phyloP scores from a whole-genome alignment of 352 stramenopile genomes.

The Pythium folliculosum region DNA sequence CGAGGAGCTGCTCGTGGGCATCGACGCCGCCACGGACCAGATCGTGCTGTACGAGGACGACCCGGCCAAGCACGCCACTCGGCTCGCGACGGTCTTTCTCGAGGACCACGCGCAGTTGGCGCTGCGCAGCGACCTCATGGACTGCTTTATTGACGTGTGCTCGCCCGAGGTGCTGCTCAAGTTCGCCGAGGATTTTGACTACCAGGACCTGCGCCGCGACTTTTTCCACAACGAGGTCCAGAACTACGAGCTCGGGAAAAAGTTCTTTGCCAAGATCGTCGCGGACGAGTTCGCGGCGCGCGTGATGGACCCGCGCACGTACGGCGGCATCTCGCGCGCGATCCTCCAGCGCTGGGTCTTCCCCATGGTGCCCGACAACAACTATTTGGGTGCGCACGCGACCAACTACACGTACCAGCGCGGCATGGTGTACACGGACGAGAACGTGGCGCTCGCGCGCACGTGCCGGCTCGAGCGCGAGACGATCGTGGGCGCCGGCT shows the following conservation, averaged over 20 bases:
- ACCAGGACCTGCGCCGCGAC: constrained; percentile 93
- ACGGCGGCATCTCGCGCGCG: constrained; percentile 91
- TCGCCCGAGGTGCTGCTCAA: constrained; percentile 97
- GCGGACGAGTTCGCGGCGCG: constrained; percentile 92
- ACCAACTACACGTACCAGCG: constrained; percentile 80
- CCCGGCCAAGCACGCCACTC: constrained; percentile 44
- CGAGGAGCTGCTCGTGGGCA: constrained; percentile 80
- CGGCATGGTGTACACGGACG: constrained; percentile 85
- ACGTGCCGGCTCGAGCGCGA: constrained; percentile 66
- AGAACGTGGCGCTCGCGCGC: constrained; percentile 63
- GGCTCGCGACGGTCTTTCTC: constrained; percentile 72
- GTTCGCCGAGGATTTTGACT: constrained; percentile 99
- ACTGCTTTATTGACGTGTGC: constrained; percentile 98
- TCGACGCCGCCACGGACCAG: constrained; percentile 78
- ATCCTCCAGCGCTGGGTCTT: constrained; percentile 96
- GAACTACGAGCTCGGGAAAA: constrained; percentile 97
- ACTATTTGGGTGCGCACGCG: constrained; percentile 60
- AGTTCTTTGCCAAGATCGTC: constrained; percentile 95
- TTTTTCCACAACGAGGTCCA: constrained; percentile 97
- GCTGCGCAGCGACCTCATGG: constrained; percentile 93
- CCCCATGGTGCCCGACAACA: constrained; percentile 94
- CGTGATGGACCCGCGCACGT: constrained; percentile 94
- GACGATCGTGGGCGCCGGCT: constrained; percentile 69
- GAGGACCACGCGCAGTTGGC: constrained; percentile 88
- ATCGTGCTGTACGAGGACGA: constrained; percentile 86